A percentile compares a stretch with the other conserved stretches of the same genome.
phyloP scores from a whole-genome alignment of 2,329 filamentous ascomycete species.

The Trichoderma asperellum region DNA sequence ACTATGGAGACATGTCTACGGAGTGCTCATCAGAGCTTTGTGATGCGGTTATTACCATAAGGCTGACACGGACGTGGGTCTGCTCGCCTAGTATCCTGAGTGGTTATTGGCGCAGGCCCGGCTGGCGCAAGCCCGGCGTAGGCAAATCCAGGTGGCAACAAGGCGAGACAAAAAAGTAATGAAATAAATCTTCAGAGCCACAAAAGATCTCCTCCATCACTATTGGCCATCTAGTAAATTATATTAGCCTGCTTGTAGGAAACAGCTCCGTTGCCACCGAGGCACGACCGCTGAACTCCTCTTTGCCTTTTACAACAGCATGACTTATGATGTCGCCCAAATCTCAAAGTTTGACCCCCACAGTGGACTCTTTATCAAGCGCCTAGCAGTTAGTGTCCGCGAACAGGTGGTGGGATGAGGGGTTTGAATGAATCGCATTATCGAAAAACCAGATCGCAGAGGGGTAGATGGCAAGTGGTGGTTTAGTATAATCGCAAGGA shows the following conservation, averaged over 20 bases:
- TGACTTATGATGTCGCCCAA: neutral
- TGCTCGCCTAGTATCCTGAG: neutral
- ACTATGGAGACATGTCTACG: neutral
- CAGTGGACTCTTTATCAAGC: slow-evolving; percentile 6
- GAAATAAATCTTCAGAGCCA: neutral
- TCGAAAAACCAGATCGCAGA: slow-evolving; percentile 3
- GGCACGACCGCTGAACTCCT: neutral
- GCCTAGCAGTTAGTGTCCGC: neutral
- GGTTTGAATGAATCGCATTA: neutral
- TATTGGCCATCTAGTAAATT: neutral
- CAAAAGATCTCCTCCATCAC: neutral
- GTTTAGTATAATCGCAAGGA: neutral
- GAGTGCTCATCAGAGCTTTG: neutral
- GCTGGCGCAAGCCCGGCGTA: neutral
- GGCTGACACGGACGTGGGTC: neutral
- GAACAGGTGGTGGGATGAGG: slow-evolving; percentile 2
- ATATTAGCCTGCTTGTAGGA: neutral
- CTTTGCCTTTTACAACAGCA: neutral
- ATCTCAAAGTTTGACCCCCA: neutral
- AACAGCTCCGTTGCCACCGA: neutral
- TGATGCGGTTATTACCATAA: neutral
- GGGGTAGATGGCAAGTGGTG: neutral
- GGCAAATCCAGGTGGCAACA: neutral
- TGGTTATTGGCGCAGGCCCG: neutral
- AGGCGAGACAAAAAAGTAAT: neutral